Evolutionary conservation across 208 protist species (phyloP), one percentile per base, ranked within the genome.

Genomic region (Pavlovales sp.): DNA sequence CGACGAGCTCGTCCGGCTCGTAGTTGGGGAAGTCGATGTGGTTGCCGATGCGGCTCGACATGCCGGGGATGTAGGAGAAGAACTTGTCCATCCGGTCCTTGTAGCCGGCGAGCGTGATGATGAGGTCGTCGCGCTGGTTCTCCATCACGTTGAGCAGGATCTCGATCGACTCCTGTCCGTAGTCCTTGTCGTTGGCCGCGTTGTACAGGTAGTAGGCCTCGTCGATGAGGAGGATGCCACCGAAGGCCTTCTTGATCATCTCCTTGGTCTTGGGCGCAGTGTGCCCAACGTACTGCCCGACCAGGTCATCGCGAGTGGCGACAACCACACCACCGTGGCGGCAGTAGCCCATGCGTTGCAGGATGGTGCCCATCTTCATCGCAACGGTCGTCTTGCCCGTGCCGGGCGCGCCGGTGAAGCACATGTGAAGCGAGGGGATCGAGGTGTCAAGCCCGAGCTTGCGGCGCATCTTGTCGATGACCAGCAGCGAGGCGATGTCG

Each of bases 11-110:
- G n/a, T 79, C 34, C 32, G 22, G 32, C 83, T 87, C 83, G 67
- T 87, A 87, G 83, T 87, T 71, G 47, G 83, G 83, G 83, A 87
- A 87, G 37, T 87, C 83, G 83, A 87, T 87, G 83, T 87, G 83
- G 83, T 87, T 87, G 83, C 83, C 83, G 71, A 87, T 87, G 67
- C 83, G 83, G 37, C 67, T 79, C 67, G 22, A 20, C 83, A 87
- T 87, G 34, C 30, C 77, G 38, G 83, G 83, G 34, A 87, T 87
- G 83, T 78, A 87, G 0, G 39, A 46, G 83, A 78, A 87, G 71
- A 87, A 87, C 32, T 39, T 30, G 39, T 87, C 83, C 83, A 87
- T 87, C 30, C 39, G 30, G 83, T 87, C 83, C 83, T 87, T 87
- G 83, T 87, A 87, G 8, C 83, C 83, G 67, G 83, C 83, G 71